Base-by-base conservation (phyloP, 2,329 filamentous ascomycete species). In the Cadophora sp. region DNA sequence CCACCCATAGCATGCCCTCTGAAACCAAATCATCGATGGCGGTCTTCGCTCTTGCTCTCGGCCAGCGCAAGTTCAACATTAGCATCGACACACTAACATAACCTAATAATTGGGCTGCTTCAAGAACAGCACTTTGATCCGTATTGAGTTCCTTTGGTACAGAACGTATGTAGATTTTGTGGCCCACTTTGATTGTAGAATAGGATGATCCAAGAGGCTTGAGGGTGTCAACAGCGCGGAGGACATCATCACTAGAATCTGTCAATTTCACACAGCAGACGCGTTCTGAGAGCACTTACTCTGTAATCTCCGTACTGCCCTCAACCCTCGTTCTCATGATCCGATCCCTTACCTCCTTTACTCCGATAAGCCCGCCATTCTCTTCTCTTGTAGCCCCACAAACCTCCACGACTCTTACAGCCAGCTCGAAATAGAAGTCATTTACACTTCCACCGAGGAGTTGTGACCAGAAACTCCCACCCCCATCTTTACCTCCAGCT, bases 401-500 rank as follows among this genome's bases (percentile, higher is more conserved):
- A 8, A 97, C 89, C 80, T 98, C 95, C 6, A 99, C 96, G 0
- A 98, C 92, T 61, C 93, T 87, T n/a, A 98, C 95, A 1, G 94
- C 96, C 56, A 99, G 88, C 83, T 97, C 95, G 80, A 98, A 98
- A 82, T 98, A 99, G 78, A 99, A 99, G 80, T 99, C 96, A 78
- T 97, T 97, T 74, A 99, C 94, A 75, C 90, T 94, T 68, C 92
- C 89, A 34, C 96, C 96, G 24, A 98, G 86, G 71, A 98, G 88
- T 82, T 97, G 94, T 9, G 93, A 92, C 95, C 96, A 98, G 68
- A 97, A 89, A 68, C 91, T 96, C 22, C 88, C 87, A 43, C 79
- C 82, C 22, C 82, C 79, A 71, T 83, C 81, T 58, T 80, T 82
- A 51, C 80, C 80, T 69, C 83, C 83, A 63, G 83, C 83, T 73